These are phyloP conservation scores for Trifolium dubium DNA, from an alignment of 306 rosid species.

Conservation along the genomic window DNA sequence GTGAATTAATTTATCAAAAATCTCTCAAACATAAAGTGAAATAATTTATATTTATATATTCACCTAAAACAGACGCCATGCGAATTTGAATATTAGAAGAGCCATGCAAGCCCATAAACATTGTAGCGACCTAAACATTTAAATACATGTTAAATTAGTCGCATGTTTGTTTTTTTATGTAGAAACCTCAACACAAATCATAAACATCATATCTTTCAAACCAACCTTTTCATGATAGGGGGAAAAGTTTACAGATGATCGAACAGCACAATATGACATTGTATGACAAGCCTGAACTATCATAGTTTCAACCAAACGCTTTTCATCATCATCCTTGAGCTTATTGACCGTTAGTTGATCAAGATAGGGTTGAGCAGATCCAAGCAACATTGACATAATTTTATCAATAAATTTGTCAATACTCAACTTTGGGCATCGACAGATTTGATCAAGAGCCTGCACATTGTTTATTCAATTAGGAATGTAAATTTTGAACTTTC, in stretches of 20 bases:
- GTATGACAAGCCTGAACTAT: slow-evolving; percentile 26
- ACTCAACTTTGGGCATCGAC: neutral
- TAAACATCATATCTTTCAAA: neutral
- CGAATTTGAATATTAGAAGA: neutral
- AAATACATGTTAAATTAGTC: slow-evolving; percentile 10
- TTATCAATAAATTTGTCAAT: neutral
- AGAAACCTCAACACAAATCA: neutral
- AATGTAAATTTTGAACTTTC: neutral
- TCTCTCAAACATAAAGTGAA: neutral
- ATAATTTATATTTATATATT: neutral
- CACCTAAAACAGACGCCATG: slow-evolving; percentile 37
- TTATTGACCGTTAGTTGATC: neutral
- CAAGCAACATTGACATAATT: slow-evolving; percentile 29
- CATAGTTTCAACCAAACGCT: neutral
- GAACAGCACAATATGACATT: slow-evolving; percentile 30
- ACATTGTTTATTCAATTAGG: slow-evolving; percentile 16
- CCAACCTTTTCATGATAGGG: slow-evolving; percentile 25
- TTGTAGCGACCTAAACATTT: slow-evolving; percentile 30
- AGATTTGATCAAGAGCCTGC: slow-evolving; percentile 40
- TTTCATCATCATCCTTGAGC: neutral
- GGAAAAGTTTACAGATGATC: neutral
- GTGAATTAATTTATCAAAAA: slow-evolving; percentile 25
- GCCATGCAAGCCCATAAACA: slow-evolving; percentile 7
- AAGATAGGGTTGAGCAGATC: slow-evolving; percentile 9
- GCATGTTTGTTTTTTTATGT: neutral